A percentile compares a stretch with the other conserved stretches of the same genome.
Evolutionary conservation across 2,329 filamentous ascomycete genomes (phyloP).

Genomic region (Cercospora sp.): DNA sequence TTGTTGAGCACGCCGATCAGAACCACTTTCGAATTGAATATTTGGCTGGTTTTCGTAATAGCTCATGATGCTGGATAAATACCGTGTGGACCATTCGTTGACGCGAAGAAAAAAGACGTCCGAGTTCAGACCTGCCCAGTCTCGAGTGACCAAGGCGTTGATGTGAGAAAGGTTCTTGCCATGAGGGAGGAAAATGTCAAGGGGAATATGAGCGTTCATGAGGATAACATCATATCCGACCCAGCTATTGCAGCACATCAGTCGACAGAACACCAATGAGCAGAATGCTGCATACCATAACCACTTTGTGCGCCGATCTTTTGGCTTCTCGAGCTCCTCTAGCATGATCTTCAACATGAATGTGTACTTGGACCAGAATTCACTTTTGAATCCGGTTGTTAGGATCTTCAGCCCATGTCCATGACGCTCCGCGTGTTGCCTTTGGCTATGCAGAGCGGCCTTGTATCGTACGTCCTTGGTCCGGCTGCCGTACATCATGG

Average conservation of each 20-base stretch:
- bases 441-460: neutral
- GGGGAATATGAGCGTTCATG: neutral
- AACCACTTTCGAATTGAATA: neutral
- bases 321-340: neutral
- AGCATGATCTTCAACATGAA: neutral
- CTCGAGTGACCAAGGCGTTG: neutral
- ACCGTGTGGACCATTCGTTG: neutral
- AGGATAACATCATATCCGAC: neutral
- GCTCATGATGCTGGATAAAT: neutral
- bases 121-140: neutral
- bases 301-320: neutral
- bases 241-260: neutral
- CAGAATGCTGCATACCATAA: neutral
- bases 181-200: neutral
- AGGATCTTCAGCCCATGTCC: neutral
- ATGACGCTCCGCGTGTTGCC: neutral
- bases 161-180: neutral
- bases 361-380: neutral
- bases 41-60: neutral
- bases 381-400: neutral
- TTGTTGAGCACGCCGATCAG: neutral
- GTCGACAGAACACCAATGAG: neutral
- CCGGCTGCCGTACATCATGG: neutral
- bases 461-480: neutral
- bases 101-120: neutral